These are phyloP conservation scores for Kentomonas sorsogonicus DNA, from an alignment of 208 protist genomes.

Conservation along the genomic window DNA sequence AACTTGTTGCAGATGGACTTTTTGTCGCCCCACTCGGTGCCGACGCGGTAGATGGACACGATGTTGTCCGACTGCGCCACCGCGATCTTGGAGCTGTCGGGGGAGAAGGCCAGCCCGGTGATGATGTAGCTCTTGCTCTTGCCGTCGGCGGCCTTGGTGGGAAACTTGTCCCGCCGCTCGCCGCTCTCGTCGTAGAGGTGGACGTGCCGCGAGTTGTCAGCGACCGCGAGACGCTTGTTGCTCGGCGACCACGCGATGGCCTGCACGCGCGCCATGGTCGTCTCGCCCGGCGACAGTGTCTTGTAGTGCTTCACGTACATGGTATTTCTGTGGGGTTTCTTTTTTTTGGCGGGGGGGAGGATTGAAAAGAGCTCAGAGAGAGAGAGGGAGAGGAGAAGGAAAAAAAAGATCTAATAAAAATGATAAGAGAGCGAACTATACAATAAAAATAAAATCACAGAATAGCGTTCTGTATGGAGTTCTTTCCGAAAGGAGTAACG, in stretches of 20 bases:
- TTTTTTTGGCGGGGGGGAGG: slow-evolving; percentile 3
- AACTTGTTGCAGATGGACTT: slow-evolving; percentile 98
- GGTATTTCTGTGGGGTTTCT: slow-evolving; percentile 10
- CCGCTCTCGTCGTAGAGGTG: slow-evolving; percentile 94
- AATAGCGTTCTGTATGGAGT: no score
- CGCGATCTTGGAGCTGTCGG: slow-evolving; percentile 93
- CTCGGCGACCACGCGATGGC: slow-evolving; percentile 92
- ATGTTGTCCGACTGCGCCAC: slow-evolving; percentile 96
- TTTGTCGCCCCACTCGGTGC: slow-evolving; percentile 95
- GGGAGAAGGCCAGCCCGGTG: slow-evolving; percentile 92
- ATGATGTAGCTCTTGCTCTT: slow-evolving; percentile 89
- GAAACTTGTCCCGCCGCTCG: slow-evolving; percentile 94
- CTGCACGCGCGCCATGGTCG: slow-evolving; percentile 81
- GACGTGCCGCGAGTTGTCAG: slow-evolving; percentile 82
- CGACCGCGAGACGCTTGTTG: slow-evolving; percentile 91
- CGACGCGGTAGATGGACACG: slow-evolving; percentile 96
- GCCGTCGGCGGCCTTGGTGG: slow-evolving; percentile 87
- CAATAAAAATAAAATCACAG: no score
- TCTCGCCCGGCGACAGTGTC: slow-evolving; percentile 75
- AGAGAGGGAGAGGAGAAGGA: slow-evolving; percentile 7
- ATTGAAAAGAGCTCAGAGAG: slow-evolving; percentile 5
- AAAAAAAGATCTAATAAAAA: slow-evolving; percentile 18
- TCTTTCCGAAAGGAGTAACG: no score
- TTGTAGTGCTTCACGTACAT: slow-evolving; percentile 94
- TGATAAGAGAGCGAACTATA: no score